Percentiles rank a stretch among this genome's conserved stretches.
Conservation (phyloP, 2,329 filamentous ascomycete genomes). For the Diaporthe destruens region DNA sequence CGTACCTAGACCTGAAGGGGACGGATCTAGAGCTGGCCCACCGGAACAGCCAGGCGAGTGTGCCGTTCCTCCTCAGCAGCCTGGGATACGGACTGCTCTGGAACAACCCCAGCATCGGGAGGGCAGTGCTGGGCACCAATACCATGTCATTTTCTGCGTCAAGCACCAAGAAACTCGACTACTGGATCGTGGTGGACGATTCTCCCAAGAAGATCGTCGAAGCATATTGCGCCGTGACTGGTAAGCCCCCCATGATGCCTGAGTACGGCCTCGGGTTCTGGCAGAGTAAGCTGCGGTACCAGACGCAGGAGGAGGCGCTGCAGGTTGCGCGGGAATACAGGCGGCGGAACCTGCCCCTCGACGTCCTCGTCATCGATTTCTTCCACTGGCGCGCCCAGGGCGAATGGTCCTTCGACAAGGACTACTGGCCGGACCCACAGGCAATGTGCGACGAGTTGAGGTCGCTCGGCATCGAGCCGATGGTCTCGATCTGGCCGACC, state of each 20-base stretch:
- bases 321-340: conserved; percentile 71
- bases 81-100: conserved; percentile 74
- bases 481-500: conserved; percentile 79
- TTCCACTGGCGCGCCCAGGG: conserved; percentile 77
- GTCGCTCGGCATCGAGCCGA: conserved; percentile 70
- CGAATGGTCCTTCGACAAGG: conserved; percentile 75
- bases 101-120: conserved; percentile 74
- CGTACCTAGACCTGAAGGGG: conserved; percentile 72
- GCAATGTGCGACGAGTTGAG: conserved; percentile 74
- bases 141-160: conserved; percentile 72
- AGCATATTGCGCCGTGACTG: conserved; percentile 68
- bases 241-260: conserved; percentile 75
- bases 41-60: conserved; percentile 74
- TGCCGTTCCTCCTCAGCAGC: conserved; percentile 72
- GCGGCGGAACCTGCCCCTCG: conserved; percentile 66
- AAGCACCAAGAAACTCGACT: conserved; percentile 70
- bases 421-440: conserved; percentile 74
- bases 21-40: conserved; percentile 74
- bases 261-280: conserved; percentile 77
- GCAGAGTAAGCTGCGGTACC: conserved; percentile 76
- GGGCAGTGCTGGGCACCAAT: conserved; percentile 71
- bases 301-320: conserved; percentile 74
- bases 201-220: conserved; percentile 67
- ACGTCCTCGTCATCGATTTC: conserved; percentile 76
- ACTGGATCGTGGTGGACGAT: conserved; percentile 73